Base-by-base conservation (phyloP, 1,139 yeast genomes). In the Nakaseomyces glabratus region DNA sequence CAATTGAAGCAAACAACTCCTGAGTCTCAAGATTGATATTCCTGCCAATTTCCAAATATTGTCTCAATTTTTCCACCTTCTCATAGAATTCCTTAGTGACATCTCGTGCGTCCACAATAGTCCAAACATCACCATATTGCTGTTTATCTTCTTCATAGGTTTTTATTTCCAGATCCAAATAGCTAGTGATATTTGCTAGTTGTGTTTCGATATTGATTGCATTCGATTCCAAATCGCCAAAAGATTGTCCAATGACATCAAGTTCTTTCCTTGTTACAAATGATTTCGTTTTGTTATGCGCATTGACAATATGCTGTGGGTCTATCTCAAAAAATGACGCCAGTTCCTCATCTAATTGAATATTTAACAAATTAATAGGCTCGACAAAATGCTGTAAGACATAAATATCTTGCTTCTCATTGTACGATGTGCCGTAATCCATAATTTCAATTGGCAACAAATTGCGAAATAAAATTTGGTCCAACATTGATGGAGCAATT, bases 381-480 rank as follows among this genome's bases (percentile, higher is more conserved):
- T 62, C 60, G 1, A 65, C 55, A 18, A 85, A 55, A 34, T 68
- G 67, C 21, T 65, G 66, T 12, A 61, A 52, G n/a, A 81, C 61
- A 49, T 68, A 81, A 4, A 61, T 63, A 12, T 73, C 73, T 39
- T 76, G 76, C 45, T 88, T 66, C 41, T 79, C 86, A 37, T 72
- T 67, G 49, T 74, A 82, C 0, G 90, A 80, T 37, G 71, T 74
- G 1, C 82, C 73, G 2, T 75, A 69, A 46, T 80, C 82, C 34
- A 82, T 69, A 2, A 84, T 70, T 6, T 69, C 60, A 43, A 71
- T 72, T 0, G 95, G 95, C 2, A 84, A 51, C 12, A 86, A 61
- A 13, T 71, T 73, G 7, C 60, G 60, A 47, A 85, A 81, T 4
- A 78, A 53, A 6, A 24, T 12, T 4, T n/a, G 9, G 6, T 24